A percentile compares a stretch with the other conserved stretches of the same genome.
These are phyloP conservation scores for Syzygium jambos DNA, from an alignment of 345 rosid genomes.

Conservation along the genomic window DNA sequence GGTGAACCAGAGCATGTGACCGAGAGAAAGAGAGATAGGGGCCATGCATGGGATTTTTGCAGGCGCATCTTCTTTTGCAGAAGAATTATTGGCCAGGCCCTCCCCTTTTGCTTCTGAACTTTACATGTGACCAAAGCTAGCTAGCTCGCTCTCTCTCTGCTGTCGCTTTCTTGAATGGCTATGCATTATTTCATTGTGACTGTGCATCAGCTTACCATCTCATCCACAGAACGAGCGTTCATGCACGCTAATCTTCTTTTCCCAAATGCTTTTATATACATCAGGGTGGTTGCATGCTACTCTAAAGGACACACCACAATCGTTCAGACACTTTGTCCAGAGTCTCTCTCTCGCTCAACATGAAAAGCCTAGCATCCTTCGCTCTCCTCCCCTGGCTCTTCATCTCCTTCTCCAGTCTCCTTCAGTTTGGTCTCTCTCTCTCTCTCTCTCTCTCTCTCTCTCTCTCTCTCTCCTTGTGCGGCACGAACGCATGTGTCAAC, in stretches of 20 bases:
- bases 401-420: slow-evolving; percentile 9
- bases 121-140: neutral
- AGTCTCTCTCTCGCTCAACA: neutral
- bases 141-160: neutral
- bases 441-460: neutral
- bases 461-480: neutral
- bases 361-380: neutral
- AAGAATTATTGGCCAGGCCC: neutral
- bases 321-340: neutral
- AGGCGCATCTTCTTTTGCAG: neutral
- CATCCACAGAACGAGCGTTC: neutral
- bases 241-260: neutral
- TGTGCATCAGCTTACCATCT: neutral
- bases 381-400: slow-evolving; percentile 3
- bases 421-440: neutral
- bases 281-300: neutral
- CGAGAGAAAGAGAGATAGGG: neutral
- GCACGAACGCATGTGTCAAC: neutral
- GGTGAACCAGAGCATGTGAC: neutral
- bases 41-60: neutral
- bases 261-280: neutral
- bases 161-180: neutral
- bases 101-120: neutral
- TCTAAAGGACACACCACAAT: neutral
- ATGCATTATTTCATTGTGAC: neutral